phyloP scores from a whole-genome alignment of 768 basidiomycete species.

The Macrolepiota albuminosa region DNA sequence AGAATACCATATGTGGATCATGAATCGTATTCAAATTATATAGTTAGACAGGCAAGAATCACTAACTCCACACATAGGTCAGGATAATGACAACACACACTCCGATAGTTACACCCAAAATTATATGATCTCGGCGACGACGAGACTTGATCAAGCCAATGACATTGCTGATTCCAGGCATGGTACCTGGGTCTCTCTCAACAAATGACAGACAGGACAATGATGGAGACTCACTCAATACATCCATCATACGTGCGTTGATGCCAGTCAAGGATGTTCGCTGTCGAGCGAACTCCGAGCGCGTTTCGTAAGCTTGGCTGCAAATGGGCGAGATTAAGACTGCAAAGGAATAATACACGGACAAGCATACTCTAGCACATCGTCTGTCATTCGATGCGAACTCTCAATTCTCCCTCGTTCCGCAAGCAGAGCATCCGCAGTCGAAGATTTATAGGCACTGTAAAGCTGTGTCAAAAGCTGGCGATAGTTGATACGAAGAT shows the following conservation, averaged over 20 bases:
- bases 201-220: neutral
- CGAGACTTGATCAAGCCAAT: conserved; percentile 91
- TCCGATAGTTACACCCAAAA: conserved; percentile 87
- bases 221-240: conserved; percentile 56
- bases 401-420: conserved; percentile 90
- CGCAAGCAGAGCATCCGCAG: conserved; percentile 80
- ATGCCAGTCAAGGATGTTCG: conserved; percentile 70
- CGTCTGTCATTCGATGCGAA: conserved; percentile 93
- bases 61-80: conserved; percentile 41
- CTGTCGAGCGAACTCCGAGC: conserved; percentile 87
- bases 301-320: conserved; percentile 97
- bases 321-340: neutral
- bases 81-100: conserved; percentile 62
- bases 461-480: neutral
- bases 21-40: no score
- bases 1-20: neutral
- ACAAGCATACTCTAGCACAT: conserved; percentile 69
- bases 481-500: neutral
- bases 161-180: conserved; percentile 93
- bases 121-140: conserved; percentile 83
- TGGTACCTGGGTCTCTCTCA: conserved; percentile 48
- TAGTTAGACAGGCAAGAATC: neutral
- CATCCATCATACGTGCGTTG: conserved; percentile 78
- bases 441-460: conserved; percentile 88
- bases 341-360: neutral